Percentiles rank a stretch among this genome's conserved stretches.
Conservation (phyloP, 257 asterid genomes). For the Galeopsis tetrahit region DNA sequence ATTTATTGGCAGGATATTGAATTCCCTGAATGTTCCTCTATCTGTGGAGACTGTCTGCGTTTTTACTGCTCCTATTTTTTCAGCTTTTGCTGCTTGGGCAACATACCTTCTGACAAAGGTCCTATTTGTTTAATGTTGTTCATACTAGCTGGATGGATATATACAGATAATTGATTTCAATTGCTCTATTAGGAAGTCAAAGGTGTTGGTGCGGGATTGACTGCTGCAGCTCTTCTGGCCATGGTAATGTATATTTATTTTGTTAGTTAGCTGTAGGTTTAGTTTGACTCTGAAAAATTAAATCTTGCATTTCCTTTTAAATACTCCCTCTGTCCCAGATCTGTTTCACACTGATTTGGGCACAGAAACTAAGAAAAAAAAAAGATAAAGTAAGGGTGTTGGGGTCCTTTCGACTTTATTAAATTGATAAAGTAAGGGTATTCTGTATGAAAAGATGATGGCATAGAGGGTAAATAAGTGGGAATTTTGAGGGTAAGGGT, state of each 20-base stretch:
- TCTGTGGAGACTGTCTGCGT: constrained; percentile 99
- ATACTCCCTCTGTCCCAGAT: neutral
- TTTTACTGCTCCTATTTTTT: constrained; percentile 96
- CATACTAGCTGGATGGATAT: neutral
- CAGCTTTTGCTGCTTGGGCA: constrained; percentile 99
- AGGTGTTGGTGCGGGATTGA: constrained; percentile 97
- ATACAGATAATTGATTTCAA: neutral
- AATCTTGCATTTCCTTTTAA: constrained; percentile 23
- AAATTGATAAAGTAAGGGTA: too few species aligned
- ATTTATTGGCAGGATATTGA: constrained; percentile 72
- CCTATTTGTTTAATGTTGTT: constrained; percentile 31
- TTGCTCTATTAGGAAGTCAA: constrained; percentile 78
- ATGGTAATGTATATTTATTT: constrained; percentile 60
- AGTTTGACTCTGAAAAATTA: constrained; percentile 3
- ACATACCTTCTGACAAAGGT: constrained; percentile 97
- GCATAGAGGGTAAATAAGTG: too few species aligned
- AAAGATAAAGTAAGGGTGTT: too few species aligned
- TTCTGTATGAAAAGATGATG: too few species aligned
- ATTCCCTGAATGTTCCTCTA: constrained; percentile 85
- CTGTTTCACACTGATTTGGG: too few species aligned
- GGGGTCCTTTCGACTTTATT: too few species aligned
- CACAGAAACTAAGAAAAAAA: too few species aligned
- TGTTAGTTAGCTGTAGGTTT: neutral
- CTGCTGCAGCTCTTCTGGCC: constrained; percentile 97
- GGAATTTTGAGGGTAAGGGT: too few species aligned